These are phyloP conservation scores for Fusarium nurragi DNA, from an alignment of 2,329 filamentous ascomycete genomes.

Conservation along the genomic window DNA sequence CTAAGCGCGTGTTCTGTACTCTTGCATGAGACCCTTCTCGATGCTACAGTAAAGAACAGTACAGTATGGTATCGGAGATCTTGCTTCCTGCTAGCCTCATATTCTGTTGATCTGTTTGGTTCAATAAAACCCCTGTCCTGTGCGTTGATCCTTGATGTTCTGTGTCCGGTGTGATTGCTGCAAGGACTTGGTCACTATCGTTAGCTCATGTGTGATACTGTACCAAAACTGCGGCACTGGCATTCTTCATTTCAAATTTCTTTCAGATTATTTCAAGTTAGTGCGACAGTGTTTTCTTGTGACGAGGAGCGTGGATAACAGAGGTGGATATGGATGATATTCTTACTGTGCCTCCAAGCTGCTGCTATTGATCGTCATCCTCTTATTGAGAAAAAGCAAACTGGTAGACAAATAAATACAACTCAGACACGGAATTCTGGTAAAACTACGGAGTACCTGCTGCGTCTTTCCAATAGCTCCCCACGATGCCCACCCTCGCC, in stretches of 20 bases:
- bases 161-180: background rate
- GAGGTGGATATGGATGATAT: background rate
- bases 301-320: background rate
- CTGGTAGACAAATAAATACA: background rate
- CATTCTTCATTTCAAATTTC: background rate
- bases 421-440: slow-evolving; percentile 11
- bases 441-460: slow-evolving; percentile 1
- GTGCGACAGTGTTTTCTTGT: background rate
- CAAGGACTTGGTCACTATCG: background rate
- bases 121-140: slow-evolving; percentile 1
- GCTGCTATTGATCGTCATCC: slow-evolving; percentile 6
- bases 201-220: too few species aligned
- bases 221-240: background rate
- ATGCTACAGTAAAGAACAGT: slow-evolving; percentile 6
- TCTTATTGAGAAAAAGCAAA: slow-evolving; percentile 13
- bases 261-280: background rate
- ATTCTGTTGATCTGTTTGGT: slow-evolving; percentile 2
- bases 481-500: slow-evolving; percentile 20
- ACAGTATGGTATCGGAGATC: slow-evolving; percentile 10
- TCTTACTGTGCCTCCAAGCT: slow-evolving; percentile 18
- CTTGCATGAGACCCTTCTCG: background rate
- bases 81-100: background rate
- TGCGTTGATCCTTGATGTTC: background rate
- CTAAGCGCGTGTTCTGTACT: slow-evolving; percentile 9
- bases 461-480: slow-evolving; percentile 7